A percentile compares a stretch with the other conserved stretches of the same genome.
Evolutionary conservation across 139 green algal genomes (phyloP).

Genomic region (Coccomyxa sp.): DNA sequence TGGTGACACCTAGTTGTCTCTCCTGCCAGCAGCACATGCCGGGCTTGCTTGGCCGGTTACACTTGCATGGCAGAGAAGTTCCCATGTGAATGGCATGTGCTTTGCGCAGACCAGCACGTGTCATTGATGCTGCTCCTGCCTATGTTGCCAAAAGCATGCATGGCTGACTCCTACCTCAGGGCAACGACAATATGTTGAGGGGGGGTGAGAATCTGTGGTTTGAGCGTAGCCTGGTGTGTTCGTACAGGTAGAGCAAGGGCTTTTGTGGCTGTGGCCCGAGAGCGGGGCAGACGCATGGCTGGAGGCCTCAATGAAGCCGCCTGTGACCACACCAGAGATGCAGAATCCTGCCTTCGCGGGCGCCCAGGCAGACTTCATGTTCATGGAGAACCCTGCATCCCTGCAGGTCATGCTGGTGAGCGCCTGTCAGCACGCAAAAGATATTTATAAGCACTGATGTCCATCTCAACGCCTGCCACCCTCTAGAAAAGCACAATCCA

Average conservation of each 20-base stretch:
- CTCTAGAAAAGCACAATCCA: too few relatives aligned
- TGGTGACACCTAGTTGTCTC: too few relatives aligned
- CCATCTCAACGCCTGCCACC: too few relatives aligned
- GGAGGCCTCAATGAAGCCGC: background rate
- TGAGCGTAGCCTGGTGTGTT: background rate
- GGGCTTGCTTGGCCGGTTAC: too few relatives aligned
- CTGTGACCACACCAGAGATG: background rate
- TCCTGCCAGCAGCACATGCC: too few relatives aligned
- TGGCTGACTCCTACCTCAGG: too few relatives aligned
- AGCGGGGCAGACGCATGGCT: constrained; percentile 3
- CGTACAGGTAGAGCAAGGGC: background rate
- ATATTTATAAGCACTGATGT: background rate
- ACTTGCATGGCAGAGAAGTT: too few relatives aligned
- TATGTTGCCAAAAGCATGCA: too few relatives aligned
- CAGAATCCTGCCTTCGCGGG: background rate
- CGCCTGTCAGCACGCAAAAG: background rate
- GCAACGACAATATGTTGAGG: too few relatives aligned
- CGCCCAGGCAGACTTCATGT: background rate
- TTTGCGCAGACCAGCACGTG: too few relatives aligned
- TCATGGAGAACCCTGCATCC: background rate
- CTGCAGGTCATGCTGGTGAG: background rate
- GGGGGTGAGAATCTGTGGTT: background rate
- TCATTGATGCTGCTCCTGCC: too few relatives aligned
- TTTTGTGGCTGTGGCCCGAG: constrained; percentile 3
- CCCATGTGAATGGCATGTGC: too few relatives aligned